Evolutionary conservation across 2,329 filamentous ascomycete species (phyloP), one percentile per base, ranked within the genome.

Genomic region (Colletotrichum falcatum): DNA sequence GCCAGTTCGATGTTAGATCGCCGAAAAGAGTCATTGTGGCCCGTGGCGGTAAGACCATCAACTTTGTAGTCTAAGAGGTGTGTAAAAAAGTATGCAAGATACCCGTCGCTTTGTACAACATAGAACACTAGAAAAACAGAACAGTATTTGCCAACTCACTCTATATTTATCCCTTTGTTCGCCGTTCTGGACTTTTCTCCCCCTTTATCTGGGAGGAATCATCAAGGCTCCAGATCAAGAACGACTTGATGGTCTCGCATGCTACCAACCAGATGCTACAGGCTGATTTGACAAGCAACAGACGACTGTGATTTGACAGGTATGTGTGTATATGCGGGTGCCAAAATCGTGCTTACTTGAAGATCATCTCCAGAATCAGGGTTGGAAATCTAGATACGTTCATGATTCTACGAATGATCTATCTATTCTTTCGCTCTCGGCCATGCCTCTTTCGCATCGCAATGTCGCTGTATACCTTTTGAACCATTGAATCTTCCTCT

Each of bases 1-100:
- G 81, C 7, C 71, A 76, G 16, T 82, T 81, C 46, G 79, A 87
- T 69, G 78, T 89, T 16, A 80, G 81, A 35, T 83, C 83, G 73
- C 87, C 89, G n/a, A 89, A 87, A 76, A 88, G 89, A 72, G 86
- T 90, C 1, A 87, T 95, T 75, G 85, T 94, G 16, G 90, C 93
- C 16, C 85, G 85, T 67, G 87, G 86, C 1, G 92, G 92, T 16
- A 90, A 86, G 78, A 84, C 93, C 60, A 87, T 95, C 35, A 97
- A 95, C 81, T 92, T 95, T 84, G 90, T 96, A 62, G 73, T 90
- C 69, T 84, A 79, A n/a, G n/a, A n/a, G 35, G 53, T 28, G 26
- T 72, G 62, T 64, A 65, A 66, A 58, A 65, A 46, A 46, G 16
- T 26, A 55, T 68, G 65, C 33, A 42, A 54, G 61, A 74, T 73